Conservation (phyloP, 257 asterid genomes). For the Hygrophila difformis region DNA sequence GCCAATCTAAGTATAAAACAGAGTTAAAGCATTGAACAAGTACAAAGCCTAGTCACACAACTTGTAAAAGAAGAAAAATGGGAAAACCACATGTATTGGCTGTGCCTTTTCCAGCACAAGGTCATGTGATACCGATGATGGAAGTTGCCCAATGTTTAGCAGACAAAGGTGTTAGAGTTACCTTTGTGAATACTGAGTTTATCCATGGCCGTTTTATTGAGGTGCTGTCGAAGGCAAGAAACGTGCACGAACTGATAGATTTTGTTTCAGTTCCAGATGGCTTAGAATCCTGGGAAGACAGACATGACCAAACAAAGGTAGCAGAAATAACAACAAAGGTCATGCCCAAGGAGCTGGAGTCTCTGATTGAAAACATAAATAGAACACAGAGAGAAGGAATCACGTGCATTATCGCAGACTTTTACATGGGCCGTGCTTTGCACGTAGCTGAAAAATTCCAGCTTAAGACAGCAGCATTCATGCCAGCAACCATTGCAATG, state of each 20-base stretch:
- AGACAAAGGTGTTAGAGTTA: too few relatives aligned
- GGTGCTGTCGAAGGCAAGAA: slow-evolving; percentile 8
- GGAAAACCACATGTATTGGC: slow-evolving; percentile 39
- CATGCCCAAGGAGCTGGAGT: slow-evolving; percentile 27
- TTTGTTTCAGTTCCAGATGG: slow-evolving; percentile 40
- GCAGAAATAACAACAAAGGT: slow-evolving; percentile 11
- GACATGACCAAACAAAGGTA: slow-evolving; percentile 25
- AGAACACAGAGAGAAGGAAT: slow-evolving; percentile 14
- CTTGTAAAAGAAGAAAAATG: too few relatives aligned
- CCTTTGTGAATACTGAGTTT: slow-evolving; percentile 40
- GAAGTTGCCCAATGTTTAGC: too few relatives aligned
- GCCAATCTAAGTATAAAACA: too few relatives aligned
- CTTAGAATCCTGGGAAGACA: slow-evolving; percentile 28
- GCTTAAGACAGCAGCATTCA: slow-evolving; percentile 25
- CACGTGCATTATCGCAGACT: slow-evolving; percentile 28
- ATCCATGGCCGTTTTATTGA: slow-evolving; percentile 28
- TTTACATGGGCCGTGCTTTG: slow-evolving; percentile 24
- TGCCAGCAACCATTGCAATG: slow-evolving; percentile 24
- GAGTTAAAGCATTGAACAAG: too few relatives aligned
- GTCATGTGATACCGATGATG: too few relatives aligned
- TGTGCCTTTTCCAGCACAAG: slow-evolving; percentile 52
- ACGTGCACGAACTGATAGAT: slow-evolving; percentile 14
- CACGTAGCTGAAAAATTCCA: slow-evolving; percentile 24
- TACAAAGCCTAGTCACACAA: too few relatives aligned
- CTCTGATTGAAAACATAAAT: slow-evolving; percentile 24